Base-by-base conservation (phyloP, 371 early-diverging fungal species). In the Rhizomucor pusillus region DNA sequence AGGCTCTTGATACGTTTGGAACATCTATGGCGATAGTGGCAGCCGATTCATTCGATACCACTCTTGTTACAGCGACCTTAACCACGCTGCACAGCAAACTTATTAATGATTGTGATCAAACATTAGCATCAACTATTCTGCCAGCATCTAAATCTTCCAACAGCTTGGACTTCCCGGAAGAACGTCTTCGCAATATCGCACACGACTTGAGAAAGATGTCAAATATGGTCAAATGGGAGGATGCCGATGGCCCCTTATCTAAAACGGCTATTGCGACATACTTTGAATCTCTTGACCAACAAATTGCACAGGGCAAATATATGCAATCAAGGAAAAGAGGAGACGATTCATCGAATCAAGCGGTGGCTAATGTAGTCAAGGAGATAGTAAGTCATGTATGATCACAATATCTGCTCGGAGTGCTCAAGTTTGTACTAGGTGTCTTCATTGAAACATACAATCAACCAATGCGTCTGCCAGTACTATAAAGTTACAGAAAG, bases 71-170 rank as follows among this genome's bases (percentile, higher is more conserved):
- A 9, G 69, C 73, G 3, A 71, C 75, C 3, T 49, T 75, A 19
- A 73, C 74, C 7, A 66, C 71, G 19, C 54, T 79, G 45, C 73
- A 73, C 58, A 79, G 66, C 20, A 66, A 69, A 43, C 54, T 79
- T 14, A 56, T 59, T 16, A 63, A 58, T 45, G 73, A 73, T 33
- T 75, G 73, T 46, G 75, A 73, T 40, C 63, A 66, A 35, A 49
- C 63, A 18, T 34, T 71, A 10, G 65, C 68, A 1, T 37, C 51
- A 1, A 43, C 56, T 1, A 25, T 61, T 16, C 46, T 52, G 16
- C 54, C 56, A 18, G 36, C 52, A 10, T 51, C 55, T 19, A 19
- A 51, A 43, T 14, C 29, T 23, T 47, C 45, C 19, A 48, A 34
- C 5, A 20, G 37, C 14, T 19, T 50, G 35, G 19, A 23, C 22